phyloP scores from a whole-genome alignment of 495 filamentous ascomycete genomes.

The Hypoxylon subgilvum region DNA sequence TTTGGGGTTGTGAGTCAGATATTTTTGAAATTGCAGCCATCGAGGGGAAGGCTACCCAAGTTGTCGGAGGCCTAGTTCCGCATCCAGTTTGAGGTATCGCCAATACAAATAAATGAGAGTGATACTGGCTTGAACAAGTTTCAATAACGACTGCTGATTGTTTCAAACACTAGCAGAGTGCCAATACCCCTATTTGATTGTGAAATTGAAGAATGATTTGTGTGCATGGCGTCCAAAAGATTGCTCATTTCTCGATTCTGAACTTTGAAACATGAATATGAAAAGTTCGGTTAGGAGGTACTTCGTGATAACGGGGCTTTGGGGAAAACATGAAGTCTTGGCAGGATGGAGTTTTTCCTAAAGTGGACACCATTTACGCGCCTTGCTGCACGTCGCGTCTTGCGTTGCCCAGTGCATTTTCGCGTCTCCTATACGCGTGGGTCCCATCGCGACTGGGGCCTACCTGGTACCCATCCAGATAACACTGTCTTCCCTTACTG shows the following conservation, averaged over 20 bases:
- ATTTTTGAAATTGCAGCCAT: slow-evolving; percentile 9
- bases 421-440: slow-evolving; percentile 31
- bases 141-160: slow-evolving; percentile 27
- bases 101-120: slow-evolving; percentile 19
- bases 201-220: too few species aligned
- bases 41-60: slow-evolving; percentile 10
- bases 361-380: slow-evolving; percentile 30
- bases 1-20: slow-evolving; percentile 15
- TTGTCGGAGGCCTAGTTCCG: slow-evolving; percentile 31
- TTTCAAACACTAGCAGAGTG: too few species aligned
- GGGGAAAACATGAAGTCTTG: slow-evolving; percentile 20
- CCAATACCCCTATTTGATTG: too few species aligned
- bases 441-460: slow-evolving; percentile 17
- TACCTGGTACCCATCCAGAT: not conserved
- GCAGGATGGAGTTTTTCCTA: slow-evolving; percentile 8
- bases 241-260: too few species aligned
- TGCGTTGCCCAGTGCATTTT: not conserved
- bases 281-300: too few species aligned
- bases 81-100: slow-evolving; percentile 13
- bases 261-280: too few species aligned
- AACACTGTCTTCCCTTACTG: not conserved
- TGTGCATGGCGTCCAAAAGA: too few species aligned
- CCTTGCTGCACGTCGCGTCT: slow-evolving; percentile 18
- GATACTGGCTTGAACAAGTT: not conserved
- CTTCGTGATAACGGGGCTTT: too few species aligned